Evolutionary conservation across 2,329 filamentous ascomycete genomes (phyloP), one percentile per base, ranked within the genome.

Genomic region (Fusarium miscanthi): DNA sequence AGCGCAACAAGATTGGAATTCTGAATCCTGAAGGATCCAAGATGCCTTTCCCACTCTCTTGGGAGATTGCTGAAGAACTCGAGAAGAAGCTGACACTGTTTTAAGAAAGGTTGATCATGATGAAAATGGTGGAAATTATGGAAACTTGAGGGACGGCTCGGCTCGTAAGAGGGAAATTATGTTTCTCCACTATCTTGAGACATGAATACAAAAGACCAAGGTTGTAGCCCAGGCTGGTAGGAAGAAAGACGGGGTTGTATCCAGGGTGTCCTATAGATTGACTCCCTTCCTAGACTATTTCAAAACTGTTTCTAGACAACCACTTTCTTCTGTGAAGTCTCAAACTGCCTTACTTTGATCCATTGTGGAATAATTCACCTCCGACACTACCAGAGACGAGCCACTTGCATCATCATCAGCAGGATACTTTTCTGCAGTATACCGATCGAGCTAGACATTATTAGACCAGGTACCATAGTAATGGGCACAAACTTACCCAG

Each of bases 351-450:
- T 21, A 7, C 37, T 30, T 7, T 37, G 30, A 6, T 23, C 37
- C 40, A 56, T 30, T 1, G 52, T 43, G 1, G 52, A 51, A 17
- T 40, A 43, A 1, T 45, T 35, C 6, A 62, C 40, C 2, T 66
- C 23, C 0, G 37, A 33, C 2, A 45, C 45, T 0, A 23, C 40
- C 7, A 53, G 21, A 19, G 51, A 45, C 0, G 69, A 66, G 2
- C 21, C 45, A 43, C 53, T 65, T 2, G n/a, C 13, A 16, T 37
- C 23, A 2, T 58, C 70, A n/a, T 10, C 23, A 7, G 17, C 38
- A 2, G 53, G 38, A 10, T 73, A 73, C 30, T 43, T 73, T 23
- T 43, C n/a, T 0, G 49, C 66, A 0, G 66, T 73, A 5, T 73
- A 67, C 3, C 41, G 40, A 49, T 73, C 70, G 2, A 73, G 57